Conservation (phyloP, 768 basidiomycete genomes). For the Leccinum barrowsii region DNA sequence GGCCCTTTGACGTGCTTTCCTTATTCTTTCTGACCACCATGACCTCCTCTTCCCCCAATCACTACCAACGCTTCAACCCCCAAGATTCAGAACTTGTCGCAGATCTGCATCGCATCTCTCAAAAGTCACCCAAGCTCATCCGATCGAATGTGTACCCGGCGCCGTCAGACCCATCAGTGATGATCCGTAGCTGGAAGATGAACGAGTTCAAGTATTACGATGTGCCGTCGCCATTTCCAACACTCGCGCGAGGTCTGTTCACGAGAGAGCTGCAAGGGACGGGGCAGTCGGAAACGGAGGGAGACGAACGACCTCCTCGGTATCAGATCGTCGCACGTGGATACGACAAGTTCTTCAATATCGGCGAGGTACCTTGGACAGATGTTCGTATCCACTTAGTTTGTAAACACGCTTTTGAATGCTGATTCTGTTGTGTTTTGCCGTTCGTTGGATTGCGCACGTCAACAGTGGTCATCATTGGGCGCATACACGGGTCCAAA, state of each 20-base stretch:
- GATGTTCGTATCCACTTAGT: conserved; percentile 51
- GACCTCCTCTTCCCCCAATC: neutral
- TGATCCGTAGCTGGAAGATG: conserved; percentile 92
- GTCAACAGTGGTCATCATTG: conserved; percentile 68
- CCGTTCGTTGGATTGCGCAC: neutral
- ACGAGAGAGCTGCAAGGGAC: conserved; percentile 46
- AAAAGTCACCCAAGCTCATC: conserved; percentile 61
- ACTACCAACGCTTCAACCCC: conserved; percentile 15
- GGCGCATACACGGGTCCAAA: conserved; percentile 67
- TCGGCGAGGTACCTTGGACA: conserved; percentile 94
- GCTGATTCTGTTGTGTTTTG: neutral
- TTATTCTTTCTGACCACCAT: neutral
- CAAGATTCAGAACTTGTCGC: conserved; percentile 61
- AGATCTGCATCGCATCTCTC: conserved; percentile 49
- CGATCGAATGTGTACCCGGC: conserved; percentile 53
- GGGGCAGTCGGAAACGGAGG: conserved; percentile 16
- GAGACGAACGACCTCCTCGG: conserved; percentile 28
- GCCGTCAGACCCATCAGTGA: conserved; percentile 51
- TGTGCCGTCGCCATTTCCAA: conserved; percentile 88
- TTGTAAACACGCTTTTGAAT: neutral
- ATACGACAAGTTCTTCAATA: conserved; percentile 99
- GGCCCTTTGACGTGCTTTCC: conserved; percentile 2
- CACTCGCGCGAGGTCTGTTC: conserved; percentile 91
- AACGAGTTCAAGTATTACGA: conserved; percentile 94
- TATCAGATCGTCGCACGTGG: conserved; percentile 80